Conservation (phyloP, 2,329 filamentous ascomycete genomes). For the Pseudogymnoascus sp. region DNA sequence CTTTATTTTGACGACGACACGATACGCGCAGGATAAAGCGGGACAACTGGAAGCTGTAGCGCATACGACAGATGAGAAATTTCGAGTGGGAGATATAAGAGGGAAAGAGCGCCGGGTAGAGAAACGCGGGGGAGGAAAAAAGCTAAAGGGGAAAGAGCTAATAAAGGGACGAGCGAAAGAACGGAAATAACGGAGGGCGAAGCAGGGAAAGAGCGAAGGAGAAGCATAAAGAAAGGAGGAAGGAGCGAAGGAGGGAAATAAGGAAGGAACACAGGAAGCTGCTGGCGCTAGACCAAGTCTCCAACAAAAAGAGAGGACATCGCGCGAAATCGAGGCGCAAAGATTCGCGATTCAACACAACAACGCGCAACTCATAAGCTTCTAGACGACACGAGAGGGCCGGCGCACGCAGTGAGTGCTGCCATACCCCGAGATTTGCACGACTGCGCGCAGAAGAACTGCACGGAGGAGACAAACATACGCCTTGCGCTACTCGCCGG, state of each 20-base stretch:
- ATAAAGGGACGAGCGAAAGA: no score
- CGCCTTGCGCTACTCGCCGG: neutral
- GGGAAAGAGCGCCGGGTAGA: neutral
- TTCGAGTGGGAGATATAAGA: neutral
- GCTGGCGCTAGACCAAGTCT: neutral
- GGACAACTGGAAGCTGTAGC: neutral
- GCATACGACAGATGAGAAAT: neutral
- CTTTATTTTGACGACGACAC: neutral
- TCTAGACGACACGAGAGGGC: neutral
- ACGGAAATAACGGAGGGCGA: no score
- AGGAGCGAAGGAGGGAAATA: neutral
- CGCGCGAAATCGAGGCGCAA: neutral
- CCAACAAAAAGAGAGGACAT: neutral
- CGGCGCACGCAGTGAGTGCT: neutral
- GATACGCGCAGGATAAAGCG: neutral
- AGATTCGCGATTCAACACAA: neutral
- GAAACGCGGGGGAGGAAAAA: neutral
- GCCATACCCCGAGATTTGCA: neutral
- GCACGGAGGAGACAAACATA: neutral
- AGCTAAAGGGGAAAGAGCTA: no score
- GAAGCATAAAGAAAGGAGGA: neutral
- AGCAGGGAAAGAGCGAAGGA: neutral
- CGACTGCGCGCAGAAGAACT: neutral
- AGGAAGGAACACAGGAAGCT: neutral
- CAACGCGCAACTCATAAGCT: neutral